Base-by-base conservation (phyloP, 2,329 filamentous ascomycete species). In the Pyrenochaeta sp. region DNA sequence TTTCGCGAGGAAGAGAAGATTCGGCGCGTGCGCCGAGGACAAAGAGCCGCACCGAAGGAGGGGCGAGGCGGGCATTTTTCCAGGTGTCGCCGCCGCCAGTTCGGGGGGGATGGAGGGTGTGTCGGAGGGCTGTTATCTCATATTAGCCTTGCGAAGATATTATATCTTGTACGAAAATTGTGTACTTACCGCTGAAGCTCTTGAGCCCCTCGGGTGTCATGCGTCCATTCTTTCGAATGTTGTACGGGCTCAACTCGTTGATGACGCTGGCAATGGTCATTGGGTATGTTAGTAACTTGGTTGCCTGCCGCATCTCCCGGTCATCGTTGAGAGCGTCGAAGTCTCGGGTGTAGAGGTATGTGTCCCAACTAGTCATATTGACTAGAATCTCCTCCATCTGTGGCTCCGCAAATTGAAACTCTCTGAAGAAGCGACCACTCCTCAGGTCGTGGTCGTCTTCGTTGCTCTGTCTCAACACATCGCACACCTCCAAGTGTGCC, bases 291-390 rank as follows among this genome's bases (percentile, higher is more conserved):
- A 99, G 82, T 66, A 99, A 84, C 65, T 93, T 88, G 1, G 95
- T 99, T 27, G 93, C 93, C 78, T 99, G 96, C 59, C 95, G 86
- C 88, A 99, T 91, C 71, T 89, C 90, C 57, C 94, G 87, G 75
- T 97, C 93, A 61, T 93, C 88, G 76, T 99, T 93, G 73, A 99
- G 89, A 5, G 96, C 96, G 65, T 90, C 86, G 71, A 95, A 98
- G 70, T 96, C 90, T 71, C 95, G 86, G 2, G 93, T 96, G 76
- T 97, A 99, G 73, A 99, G 83, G 69, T 96, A 92, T 0, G 95
- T 98, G 78, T 99, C 95, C 95, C 95, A 99, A 77, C 96, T 99
- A 43, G 91, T 96, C 91, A 99, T 93, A 79, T 99, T 99, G 66
- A 97, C 88, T 65, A 95, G 85, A 34, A 93, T 91, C 76, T 97